phyloP scores from a whole-genome alignment of 2,329 filamentous ascomycete genomes.

The Hirsutella thompsonii region DNA sequence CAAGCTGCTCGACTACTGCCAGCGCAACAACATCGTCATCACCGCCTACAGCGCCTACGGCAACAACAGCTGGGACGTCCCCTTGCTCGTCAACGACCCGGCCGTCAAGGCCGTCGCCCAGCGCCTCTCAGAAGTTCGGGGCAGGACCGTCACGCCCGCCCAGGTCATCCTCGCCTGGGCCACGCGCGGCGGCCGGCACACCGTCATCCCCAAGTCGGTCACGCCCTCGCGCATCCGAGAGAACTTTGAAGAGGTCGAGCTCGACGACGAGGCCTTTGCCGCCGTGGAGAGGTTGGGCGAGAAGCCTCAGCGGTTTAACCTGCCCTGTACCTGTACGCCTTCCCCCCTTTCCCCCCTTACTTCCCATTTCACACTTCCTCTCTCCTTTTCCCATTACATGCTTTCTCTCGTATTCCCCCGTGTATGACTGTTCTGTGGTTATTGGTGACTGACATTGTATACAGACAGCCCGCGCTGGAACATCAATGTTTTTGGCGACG shows the following conservation, averaged over 20 bases:
- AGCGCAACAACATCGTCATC: slow-evolving; percentile 49
- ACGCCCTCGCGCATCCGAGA: slow-evolving; percentile 52
- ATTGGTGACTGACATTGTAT: background rate
- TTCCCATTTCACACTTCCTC: background rate
- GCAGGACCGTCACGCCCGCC: slow-evolving; percentile 25
- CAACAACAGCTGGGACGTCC: slow-evolving; percentile 28
- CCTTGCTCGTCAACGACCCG: slow-evolving; percentile 45
- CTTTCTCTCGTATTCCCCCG: too few relatives aligned
- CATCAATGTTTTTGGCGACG: slow-evolving; percentile 42
- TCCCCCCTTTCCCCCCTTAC: background rate
- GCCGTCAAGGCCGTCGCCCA: slow-evolving; percentile 44
- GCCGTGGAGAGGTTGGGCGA: slow-evolving; percentile 50
- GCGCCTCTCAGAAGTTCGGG: slow-evolving; percentile 19
- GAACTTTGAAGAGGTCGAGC: slow-evolving; percentile 57
- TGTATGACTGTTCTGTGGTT: too few relatives aligned
- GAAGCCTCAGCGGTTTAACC: slow-evolving; percentile 29
- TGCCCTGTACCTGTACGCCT: slow-evolving; percentile 27
- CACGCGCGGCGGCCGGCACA: slow-evolving; percentile 46
- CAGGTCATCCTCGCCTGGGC: slow-evolving; percentile 44
- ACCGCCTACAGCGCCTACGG: slow-evolving; percentile 51
- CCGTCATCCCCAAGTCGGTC: slow-evolving; percentile 65
- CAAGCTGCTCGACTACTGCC: slow-evolving; percentile 45
- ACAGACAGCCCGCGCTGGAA: slow-evolving; percentile 39
- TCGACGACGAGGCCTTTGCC: slow-evolving; percentile 43
- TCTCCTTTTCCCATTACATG: too few relatives aligned